Evolutionary conservation across 257 asterid species (phyloP).

Genomic region (Nicotiana tabacum): DNA sequence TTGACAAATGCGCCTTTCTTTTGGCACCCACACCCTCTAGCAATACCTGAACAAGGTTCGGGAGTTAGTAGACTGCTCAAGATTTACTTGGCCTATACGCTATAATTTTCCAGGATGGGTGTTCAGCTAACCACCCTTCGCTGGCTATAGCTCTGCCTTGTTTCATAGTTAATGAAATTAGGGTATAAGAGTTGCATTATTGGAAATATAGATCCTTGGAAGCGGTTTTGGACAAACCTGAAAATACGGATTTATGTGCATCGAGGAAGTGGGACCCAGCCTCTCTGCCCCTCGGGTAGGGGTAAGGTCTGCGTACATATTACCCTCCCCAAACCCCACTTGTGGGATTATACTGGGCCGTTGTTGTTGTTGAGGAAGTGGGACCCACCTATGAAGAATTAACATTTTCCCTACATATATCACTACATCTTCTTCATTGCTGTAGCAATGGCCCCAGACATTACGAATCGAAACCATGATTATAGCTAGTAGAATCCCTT

Average conservation of each 20-base stretch:
- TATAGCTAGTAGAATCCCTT: conserved; percentile 41
- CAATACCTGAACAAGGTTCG: background rate
- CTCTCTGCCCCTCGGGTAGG: no score
- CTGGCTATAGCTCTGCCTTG: background rate
- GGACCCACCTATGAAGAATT: background rate
- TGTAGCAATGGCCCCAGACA: conserved; percentile 64
- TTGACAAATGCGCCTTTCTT: conserved; percentile 63
- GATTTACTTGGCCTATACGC: background rate
- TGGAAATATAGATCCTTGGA: conserved; percentile 14
- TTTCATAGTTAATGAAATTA: background rate
- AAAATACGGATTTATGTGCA: conserved; percentile 34
- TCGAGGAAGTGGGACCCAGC: no score
- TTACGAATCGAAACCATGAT: conserved; percentile 37
- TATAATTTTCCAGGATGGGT: background rate
- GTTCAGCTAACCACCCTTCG: no score
- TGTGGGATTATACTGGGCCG: no score
- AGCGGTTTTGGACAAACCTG: conserved; percentile 18
- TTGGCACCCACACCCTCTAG: conserved; percentile 74
- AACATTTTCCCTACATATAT: conserved; percentile 51
- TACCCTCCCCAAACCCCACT: no score
- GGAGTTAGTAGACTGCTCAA: background rate
- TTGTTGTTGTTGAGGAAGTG: no score
- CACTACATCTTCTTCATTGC: conserved; percentile 41
- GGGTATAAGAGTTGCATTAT: conserved; percentile 30
- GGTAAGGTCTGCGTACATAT: no score